Evolutionary conservation across 2,329 filamentous ascomycete species (phyloP).

Genomic region (Sphaerulina vaccinii): DNA sequence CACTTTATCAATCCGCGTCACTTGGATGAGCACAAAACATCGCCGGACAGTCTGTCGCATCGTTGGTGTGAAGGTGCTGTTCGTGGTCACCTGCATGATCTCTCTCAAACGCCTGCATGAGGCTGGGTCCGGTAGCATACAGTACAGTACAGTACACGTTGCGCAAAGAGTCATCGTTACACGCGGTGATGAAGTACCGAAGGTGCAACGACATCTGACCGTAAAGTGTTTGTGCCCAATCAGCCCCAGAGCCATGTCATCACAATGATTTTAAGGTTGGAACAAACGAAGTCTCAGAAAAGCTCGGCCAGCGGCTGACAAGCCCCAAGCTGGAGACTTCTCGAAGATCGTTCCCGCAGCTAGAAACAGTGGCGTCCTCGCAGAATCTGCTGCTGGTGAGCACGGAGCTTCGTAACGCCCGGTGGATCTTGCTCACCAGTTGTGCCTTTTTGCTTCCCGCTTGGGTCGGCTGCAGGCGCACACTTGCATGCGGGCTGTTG

Average conservation of each 20-base stretch:
- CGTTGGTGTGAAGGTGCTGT: neutral
- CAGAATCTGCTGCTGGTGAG: neutral
- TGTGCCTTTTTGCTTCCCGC: neutral
- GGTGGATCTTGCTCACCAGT: neutral
- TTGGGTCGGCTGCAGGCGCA: neutral
- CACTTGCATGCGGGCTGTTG: neutral
- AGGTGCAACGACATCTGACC: neutral
- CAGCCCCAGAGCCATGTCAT: constrained; percentile 6
- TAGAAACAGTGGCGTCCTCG: neutral
- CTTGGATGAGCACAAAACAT: too few species aligned
- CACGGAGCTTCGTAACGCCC: constrained; percentile 9
- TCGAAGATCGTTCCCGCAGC: constrained; percentile 9
- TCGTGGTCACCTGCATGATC: constrained; percentile 8
- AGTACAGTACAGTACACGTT: neutral
- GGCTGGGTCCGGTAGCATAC: neutral
- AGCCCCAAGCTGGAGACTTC: constrained; percentile 3
- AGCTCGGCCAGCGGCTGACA: constrained; percentile 4
- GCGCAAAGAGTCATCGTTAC: constrained; percentile 7
- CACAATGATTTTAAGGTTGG: constrained; percentile 2
- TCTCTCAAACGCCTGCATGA: constrained; percentile 10
- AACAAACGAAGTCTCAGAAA: constrained; percentile 4
- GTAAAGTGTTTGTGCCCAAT: neutral
- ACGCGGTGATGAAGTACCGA: constrained; percentile 12
- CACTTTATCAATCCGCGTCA: too few species aligned
- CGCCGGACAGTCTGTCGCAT: neutral